phyloP scores from a whole-genome alignment of 1,139 yeast genomes.

The Scheffersomyces segobiensis region DNA sequence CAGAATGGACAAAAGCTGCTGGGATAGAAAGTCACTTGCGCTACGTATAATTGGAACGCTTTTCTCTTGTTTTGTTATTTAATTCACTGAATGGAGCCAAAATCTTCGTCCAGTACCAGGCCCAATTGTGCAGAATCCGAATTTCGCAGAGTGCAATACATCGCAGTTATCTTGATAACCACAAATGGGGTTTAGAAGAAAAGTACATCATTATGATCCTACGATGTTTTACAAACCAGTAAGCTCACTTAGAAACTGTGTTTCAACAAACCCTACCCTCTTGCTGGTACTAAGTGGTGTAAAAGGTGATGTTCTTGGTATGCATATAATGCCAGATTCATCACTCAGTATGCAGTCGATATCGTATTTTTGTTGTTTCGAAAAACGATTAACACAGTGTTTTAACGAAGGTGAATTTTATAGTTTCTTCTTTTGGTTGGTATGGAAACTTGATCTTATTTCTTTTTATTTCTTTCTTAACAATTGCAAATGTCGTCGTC shows the following conservation, averaged over 20 bases:
- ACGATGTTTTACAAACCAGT: too few species aligned
- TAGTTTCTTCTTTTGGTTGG: neutral
- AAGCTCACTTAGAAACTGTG: neutral
- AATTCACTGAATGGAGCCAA: neutral
- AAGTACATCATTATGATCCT: neutral
- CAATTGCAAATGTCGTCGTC: constrained; percentile 29
- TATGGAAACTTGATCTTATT: neutral
- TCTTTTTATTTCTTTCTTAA: neutral
- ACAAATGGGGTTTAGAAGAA: too few species aligned
- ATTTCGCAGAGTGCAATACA: neutral
- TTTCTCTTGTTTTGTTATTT: neutral
- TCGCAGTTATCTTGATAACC: neutral
- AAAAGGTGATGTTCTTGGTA: neutral
- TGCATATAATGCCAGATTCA: neutral
- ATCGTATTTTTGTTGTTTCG: neutral
- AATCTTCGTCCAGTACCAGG: neutral
- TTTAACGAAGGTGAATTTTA: neutral
- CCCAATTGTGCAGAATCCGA: neutral
- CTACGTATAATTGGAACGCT: neutral
- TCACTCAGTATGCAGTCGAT: neutral
- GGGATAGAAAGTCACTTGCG: neutral
- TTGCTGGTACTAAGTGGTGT: neutral
- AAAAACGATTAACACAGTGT: neutral
- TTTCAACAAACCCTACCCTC: neutral
- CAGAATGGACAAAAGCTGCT: neutral